Base-by-base conservation (phyloP, 768 basidiomycete genomes). In the Sarcodon aspratus region DNA sequence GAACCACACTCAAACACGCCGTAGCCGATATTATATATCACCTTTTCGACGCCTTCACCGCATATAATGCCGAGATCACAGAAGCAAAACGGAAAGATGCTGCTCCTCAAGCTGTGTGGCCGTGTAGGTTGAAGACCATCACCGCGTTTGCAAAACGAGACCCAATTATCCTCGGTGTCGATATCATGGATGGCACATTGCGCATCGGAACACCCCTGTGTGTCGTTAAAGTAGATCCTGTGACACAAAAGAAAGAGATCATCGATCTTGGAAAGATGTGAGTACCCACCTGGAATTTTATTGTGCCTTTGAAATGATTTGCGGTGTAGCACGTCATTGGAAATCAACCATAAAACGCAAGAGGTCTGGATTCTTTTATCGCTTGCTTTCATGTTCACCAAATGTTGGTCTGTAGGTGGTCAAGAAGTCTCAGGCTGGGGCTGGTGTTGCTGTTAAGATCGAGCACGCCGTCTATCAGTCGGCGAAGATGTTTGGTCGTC, bases 11-110 rank as follows among this genome's bases (percentile, higher is more conserved):
- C 32, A 50, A 3, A 12, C 34, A 46, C 38, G 46, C 40, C 6
- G 35, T 55, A 97, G 95, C 95, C 53, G 93, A 96, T 65, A 97
- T 98, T 62, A 98, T 99, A 57, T 99, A 99, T 66, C 95, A 97
- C 63, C 69, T 99, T 42, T 97, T 98, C 62, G 94, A 98, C 61
- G 79, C 91, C 12, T 98, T 98, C 71, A 96, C 82, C 38, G 87
- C 82, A 1, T 98, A 98, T 66, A 95, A 95, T 61, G 75, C 76
- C 51, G 88, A 91, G 66, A 92, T 97, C 48, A 73, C 74, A 50
- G 95, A 96, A 64, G 90, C 89, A n/a, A 94, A 92, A 66, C 77
- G 89, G 36, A 78, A 70, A 55, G 94, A 93, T 61, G 91, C 94
- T 2, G 91, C 94, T 0, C 92, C 91, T 9, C 86, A 88, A 60